These are phyloP conservation scores for Hypoxylon subgilvum DNA, from an alignment of 495 filamentous ascomycete genomes.

Conservation along the genomic window DNA sequence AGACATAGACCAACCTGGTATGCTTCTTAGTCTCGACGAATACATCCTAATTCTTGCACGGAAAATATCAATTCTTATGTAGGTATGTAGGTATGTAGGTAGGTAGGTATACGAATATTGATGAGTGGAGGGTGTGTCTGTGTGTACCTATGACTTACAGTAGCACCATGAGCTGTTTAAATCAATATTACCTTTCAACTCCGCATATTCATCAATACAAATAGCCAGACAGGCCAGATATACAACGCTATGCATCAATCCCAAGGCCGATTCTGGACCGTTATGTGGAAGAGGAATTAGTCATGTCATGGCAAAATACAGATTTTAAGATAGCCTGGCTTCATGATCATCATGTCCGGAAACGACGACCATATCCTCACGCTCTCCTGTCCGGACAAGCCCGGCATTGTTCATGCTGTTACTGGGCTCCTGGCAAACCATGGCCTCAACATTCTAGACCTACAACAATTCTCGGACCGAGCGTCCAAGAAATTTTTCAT, in stretches of 20 bases:
- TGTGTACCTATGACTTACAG: neutral
- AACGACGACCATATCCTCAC: constrained; percentile 70
- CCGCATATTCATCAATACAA: constrained; percentile 21
- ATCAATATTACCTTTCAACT: constrained; percentile 9
- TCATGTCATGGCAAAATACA: constrained; percentile 29
- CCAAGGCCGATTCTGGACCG: constrained; percentile 38
- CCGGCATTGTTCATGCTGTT: constrained; percentile 78
- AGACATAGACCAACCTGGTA: no score
- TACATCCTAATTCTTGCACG: neutral
- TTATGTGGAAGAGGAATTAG: constrained; percentile 24
- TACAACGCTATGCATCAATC: constrained; percentile 39
- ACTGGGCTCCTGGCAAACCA: constrained; percentile 70
- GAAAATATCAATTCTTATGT: neutral
- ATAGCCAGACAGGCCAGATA: no score
- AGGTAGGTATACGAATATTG: neutral
- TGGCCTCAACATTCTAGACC: constrained; percentile 74
- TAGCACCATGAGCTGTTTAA: constrained; percentile 4
- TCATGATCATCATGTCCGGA: constrained; percentile 27
- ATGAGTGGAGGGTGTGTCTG: no score
- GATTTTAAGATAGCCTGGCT: constrained; percentile 18
- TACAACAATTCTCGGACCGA: constrained; percentile 74
- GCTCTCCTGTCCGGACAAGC: constrained; percentile 74
- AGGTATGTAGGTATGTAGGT: neutral
- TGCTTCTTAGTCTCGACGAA: neutral
- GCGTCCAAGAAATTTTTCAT: constrained; percentile 75